Percentiles rank a stretch among this genome's conserved stretches.
Conservation (phyloP, 2,329 filamentous ascomycete species). For the Plenodomus tracheiphilus region DNA sequence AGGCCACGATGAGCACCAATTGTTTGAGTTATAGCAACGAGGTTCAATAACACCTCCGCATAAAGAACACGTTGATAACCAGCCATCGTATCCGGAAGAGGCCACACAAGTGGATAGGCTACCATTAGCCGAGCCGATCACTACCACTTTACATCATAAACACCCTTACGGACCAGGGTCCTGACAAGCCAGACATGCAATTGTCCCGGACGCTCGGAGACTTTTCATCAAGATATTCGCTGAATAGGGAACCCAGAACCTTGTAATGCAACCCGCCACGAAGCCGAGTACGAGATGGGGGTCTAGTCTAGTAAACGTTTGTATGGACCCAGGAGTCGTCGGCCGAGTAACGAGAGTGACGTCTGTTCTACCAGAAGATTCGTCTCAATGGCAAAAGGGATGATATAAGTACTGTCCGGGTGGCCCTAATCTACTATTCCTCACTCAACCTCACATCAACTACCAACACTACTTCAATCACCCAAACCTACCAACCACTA, state of each 20-base stretch:
- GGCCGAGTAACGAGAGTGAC: conserved; percentile 7
- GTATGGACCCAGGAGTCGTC: background rate
- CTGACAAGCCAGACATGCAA: background rate
- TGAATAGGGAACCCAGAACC: background rate
- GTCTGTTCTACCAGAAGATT: background rate
- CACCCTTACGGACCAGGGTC: background rate
- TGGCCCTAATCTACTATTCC: background rate
- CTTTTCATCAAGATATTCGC: conserved; percentile 3
- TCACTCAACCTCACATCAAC: background rate
- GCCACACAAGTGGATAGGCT: background rate
- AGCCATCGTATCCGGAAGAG: background rate
- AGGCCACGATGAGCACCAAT: too few species aligned
- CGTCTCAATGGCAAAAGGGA: background rate
- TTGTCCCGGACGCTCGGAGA: conserved; percentile 1
- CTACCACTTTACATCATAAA: conserved; percentile 1
- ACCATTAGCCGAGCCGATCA: conserved; percentile 3
- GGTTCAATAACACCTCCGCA: background rate
- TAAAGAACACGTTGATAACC: background rate
- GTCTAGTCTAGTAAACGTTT: conserved; percentile 7
- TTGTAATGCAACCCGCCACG: conserved; percentile 4
- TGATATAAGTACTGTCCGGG: conserved; percentile 17
- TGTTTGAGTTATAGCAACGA: too few species aligned
- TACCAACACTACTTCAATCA: background rate
- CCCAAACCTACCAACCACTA: background rate
- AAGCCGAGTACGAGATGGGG: conserved; percentile 1